Conservation (phyloP, 768 basidiomycete genomes). For the Lactarius sp. region DNA sequence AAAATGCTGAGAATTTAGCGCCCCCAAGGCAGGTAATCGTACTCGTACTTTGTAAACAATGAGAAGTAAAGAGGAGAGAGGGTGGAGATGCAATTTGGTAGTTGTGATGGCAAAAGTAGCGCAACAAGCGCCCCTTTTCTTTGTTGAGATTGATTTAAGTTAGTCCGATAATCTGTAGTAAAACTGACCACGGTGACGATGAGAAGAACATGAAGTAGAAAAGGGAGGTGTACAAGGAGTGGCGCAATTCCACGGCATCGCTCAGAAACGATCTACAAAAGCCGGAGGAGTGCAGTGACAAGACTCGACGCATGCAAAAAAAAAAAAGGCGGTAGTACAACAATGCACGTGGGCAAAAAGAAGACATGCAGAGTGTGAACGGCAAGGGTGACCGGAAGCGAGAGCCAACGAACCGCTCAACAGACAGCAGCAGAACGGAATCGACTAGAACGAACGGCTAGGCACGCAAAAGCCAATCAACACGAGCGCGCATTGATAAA, state of each 20-base stretch:
- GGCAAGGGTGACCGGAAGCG: not conserved
- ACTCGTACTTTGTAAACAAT: conserved; percentile 6
- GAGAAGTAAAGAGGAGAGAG: not conserved
- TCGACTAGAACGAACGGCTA: not conserved
- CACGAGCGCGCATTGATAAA: not conserved
- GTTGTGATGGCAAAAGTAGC: not conserved
- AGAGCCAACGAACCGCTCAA: not conserved
- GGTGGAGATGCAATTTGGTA: not conserved
- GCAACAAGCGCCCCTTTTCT: not conserved
- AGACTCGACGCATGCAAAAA: not conserved
- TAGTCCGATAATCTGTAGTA: conserved; percentile 11
- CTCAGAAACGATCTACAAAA: conserved; percentile 5
- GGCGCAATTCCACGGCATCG: not conserved
- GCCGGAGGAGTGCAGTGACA: not conserved
- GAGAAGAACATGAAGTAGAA: not conserved
- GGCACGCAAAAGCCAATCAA: not conserved
- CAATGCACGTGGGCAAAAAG: not conserved
- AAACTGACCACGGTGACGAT: not conserved
- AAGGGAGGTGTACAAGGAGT: conserved; percentile 14
- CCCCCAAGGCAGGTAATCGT: conserved; percentile 5
- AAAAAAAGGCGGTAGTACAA: conserved; percentile 10
- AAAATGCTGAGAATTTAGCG: conserved; percentile 9
- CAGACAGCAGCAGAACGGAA: not conserved
- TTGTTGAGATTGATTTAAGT: conserved; percentile 1
- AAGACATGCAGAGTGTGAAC: not conserved